phyloP scores from a whole-genome alignment of 441 rosid species.

The Metrosideros polymorpha region DNA sequence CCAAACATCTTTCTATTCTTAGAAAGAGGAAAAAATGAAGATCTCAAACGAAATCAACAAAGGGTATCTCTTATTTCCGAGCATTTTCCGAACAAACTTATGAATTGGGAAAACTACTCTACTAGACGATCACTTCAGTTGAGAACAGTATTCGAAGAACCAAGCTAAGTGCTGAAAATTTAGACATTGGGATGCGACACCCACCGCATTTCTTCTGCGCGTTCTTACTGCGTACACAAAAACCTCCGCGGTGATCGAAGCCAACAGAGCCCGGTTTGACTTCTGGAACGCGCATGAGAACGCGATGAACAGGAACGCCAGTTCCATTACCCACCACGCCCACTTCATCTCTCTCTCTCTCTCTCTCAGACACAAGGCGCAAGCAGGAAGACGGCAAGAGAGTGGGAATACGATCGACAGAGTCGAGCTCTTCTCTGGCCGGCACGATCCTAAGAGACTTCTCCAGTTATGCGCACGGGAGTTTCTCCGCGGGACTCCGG shows the following conservation, averaged over 20 bases:
- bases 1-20: neutral
- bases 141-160: accelerated
- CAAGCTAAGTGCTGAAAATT: neutral
- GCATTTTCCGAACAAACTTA: too few species aligned
- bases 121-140: neutral
- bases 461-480: neutral
- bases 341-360: neutral
- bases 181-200: neutral
- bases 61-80: too few species aligned
- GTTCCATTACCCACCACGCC: neutral
- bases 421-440: accelerated
- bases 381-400: neutral
- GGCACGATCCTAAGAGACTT: neutral
- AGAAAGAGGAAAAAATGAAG: accelerated
- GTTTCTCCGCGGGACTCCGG: neutral
- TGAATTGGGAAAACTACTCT: accelerated
- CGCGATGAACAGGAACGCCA: neutral
- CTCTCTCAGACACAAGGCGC: neutral
- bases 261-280: accelerated
- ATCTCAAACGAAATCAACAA: neutral
- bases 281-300: accelerated
- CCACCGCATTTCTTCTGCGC: neutral
- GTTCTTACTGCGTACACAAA: accelerated
- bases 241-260: neutral
- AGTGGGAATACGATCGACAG: neutral